Evolutionary conservation across 768 basidiomycete genomes (phyloP), one percentile per base, ranked within the genome.

Genomic region (Boletus rex-veris): DNA sequence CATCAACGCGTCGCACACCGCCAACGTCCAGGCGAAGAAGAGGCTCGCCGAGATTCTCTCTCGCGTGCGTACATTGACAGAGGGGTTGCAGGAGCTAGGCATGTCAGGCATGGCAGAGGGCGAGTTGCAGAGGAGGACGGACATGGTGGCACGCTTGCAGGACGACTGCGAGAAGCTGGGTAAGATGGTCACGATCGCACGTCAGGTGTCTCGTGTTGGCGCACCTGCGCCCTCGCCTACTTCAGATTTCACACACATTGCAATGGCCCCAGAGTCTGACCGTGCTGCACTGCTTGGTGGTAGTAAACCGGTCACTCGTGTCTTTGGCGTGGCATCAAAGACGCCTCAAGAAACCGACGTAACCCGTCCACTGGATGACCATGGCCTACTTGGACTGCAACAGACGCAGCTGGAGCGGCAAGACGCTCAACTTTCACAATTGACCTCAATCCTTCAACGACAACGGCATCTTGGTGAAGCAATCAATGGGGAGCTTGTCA

Each of bases 131-230:
- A 76, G 96, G 52, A 78, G 96, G 57, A 86, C 86, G 55, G 95
- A 94, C 64, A 86, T 97, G 85, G 84, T 94, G 47, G 88, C 86
- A 50, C 78, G 87, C 54, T 74, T 98, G 60, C 88, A 89, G 71
- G 92, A 94, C 66, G 95, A 98, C 68, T 88, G 90, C 74, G 90
- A 90, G 75, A 90, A 88, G 74, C 75, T 97, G 53, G 82, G 83
- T 37, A 84, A 83, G 77, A 90, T 96, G 78, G 86, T 92, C 39
- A 88, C 90, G 33, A 82, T 90, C 43, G 86, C 81, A 30, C 80
- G 81, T 54, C 82, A 81, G 61, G 75, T 71, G 26, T 75, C 76
- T 39, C 76, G 79, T 52, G 60, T 65, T 38, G 57, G 69, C 51
- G 30, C 65, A 48, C 57, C 70, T 48, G 58, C 50, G 18, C 40